A percentile compares a stretch with the other conserved stretches of the same genome.
These are phyloP conservation scores for Penicillium sp. DNA, from an alignment of 2,329 filamentous ascomycete genomes.

Conservation along the genomic window DNA sequence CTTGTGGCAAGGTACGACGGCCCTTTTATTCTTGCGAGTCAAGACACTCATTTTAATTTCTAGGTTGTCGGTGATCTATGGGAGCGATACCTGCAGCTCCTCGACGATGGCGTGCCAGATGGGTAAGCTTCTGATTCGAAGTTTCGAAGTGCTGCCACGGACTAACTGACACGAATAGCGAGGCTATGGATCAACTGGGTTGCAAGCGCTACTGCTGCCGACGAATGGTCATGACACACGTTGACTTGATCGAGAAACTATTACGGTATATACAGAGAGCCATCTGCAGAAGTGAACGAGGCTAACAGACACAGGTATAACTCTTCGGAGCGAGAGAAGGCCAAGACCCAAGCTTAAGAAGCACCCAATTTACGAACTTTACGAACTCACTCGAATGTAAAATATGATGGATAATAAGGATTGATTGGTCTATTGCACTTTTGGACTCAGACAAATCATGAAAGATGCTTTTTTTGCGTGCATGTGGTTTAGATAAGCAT, in stretches of 20 bases:
- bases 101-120: conserved; percentile 72
- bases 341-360: conserved; percentile 30
- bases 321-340: conserved; percentile 45
- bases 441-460: conserved; percentile 37
- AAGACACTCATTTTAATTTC: neutral
- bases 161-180: conserved; percentile 50
- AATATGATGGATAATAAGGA: neutral
- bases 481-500: conserved; percentile 66
- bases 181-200: conserved; percentile 92
- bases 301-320: conserved; percentile 40
- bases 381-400: conserved; percentile 7
- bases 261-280: conserved; percentile 63
- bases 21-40: conserved; percentile 7
- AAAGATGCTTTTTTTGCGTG: conserved; percentile 54
- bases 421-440: conserved; percentile 5
- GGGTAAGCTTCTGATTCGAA: conserved; percentile 53
- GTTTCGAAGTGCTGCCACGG: neutral
- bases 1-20: conserved; percentile 82
- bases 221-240: conserved; percentile 99
- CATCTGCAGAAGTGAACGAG: neutral
- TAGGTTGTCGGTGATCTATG: conserved; percentile 96
- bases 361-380: conserved; percentile 8
- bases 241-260: conserved; percentile 97
- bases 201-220: conserved; percentile 97
- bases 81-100: conserved; percentile 88